Evolutionary conservation across 139 green algal species (phyloP), one percentile per base, ranked within the genome.

Genomic region (Coelastrella sp.): DNA sequence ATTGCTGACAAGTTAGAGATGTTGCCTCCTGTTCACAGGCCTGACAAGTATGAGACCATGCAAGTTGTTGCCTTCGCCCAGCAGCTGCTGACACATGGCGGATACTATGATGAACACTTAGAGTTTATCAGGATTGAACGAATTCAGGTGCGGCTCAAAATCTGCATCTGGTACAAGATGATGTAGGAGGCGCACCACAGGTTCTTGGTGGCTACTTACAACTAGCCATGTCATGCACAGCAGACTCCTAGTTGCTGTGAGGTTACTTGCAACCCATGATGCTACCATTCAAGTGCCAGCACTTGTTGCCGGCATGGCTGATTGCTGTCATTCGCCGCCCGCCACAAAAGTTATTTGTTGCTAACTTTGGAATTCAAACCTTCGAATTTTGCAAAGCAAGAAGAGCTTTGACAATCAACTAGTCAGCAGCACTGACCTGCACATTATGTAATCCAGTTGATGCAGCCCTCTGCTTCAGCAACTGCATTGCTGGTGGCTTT

Each of bases 1-100:
- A 47, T 47, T 47, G 32, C 32, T 47, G 32, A 47, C 32, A 47
- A 47, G 32, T 47, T 47, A 0, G 32, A 47, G 32, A 47, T 47
- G 32, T 47, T 47, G 32, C 32, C 13, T 83, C 7, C 22, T 66
- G 17, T 47, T 5, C 59, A 22, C 78, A 91, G 92, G 87, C 94
- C 96, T 19, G 96, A 98, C 93, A 97, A 97, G 88, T 98, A 98
- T 92, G 92, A 93, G 77, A 98, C 96, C 6, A 92, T 93, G 7
- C 95, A 98, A 93, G 91, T 98, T 54, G 92, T 97, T 3, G 92
- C 94, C 7, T 97, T 98, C 88, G 89, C 97, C 80, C 96, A 98
- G 90, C 96, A 98, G 93, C 93, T 98, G 77, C 92, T 98, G 32
- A 95, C 95, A 3, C 96, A 98, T 88, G 90, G 93, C 5, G 96